A percentile compares a stretch with the other conserved stretches of the same genome.
phyloP scores from a whole-genome alignment of 495 filamentous ascomycete species.

The Neurospora sp. region DNA sequence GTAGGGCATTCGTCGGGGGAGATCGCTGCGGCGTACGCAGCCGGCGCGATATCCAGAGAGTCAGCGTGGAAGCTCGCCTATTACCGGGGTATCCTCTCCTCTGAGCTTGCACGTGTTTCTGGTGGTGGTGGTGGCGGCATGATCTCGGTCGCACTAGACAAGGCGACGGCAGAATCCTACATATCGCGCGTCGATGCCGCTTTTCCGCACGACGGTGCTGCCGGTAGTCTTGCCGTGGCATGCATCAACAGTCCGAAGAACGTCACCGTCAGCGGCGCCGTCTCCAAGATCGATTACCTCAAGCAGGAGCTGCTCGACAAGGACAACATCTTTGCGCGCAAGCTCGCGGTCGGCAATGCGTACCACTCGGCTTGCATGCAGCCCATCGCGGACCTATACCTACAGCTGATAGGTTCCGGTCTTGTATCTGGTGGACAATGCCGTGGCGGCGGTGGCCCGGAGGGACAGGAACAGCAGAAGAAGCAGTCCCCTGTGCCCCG shows the following conservation, averaged over 20 bases:
- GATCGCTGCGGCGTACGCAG: constrained; percentile 41
- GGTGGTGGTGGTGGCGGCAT: constrained; percentile 22
- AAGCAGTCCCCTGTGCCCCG: neutral
- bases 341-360: constrained; percentile 26
- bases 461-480: too few species aligned
- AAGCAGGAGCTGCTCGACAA: constrained; percentile 12
- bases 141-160: constrained; percentile 17
- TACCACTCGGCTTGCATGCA: constrained; percentile 40
- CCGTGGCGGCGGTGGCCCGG: too few species aligned
- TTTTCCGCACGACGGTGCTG: neutral
- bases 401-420: neutral
- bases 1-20: constrained; percentile 55
- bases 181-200: neutral
- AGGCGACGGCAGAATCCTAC: neutral
- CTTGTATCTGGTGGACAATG: neutral
- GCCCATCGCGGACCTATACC: constrained; percentile 27
- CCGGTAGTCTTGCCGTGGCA: constrained; percentile 17
- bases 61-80: constrained; percentile 42
- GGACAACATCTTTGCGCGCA: constrained; percentile 22
- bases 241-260: constrained; percentile 40
- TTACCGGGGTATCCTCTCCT: constrained; percentile 24
- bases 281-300: constrained; percentile 23
- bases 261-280: constrained; percentile 36
- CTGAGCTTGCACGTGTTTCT: constrained; percentile 3
- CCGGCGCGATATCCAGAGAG: constrained; percentile 30